A percentile compares a stretch with the other conserved stretches of the same genome.
These are phyloP conservation scores for Penicillium sp. DNA, from an alignment of 2,329 filamentous ascomycete genomes.

Conservation along the genomic window DNA sequence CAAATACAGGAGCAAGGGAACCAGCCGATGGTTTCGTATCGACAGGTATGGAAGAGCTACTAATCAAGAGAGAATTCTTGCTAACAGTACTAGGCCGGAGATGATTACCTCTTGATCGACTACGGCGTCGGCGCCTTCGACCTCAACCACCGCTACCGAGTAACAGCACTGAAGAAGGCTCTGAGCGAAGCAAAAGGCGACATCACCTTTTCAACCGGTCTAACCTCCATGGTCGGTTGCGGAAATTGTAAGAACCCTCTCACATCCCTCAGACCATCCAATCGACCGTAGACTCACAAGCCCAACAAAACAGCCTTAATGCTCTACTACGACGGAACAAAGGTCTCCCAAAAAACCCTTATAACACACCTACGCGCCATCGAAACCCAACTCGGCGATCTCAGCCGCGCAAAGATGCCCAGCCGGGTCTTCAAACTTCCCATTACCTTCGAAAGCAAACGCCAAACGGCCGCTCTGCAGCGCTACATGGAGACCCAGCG, in stretches of 20 bases:
- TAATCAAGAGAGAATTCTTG: background rate
- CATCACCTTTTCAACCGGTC: slow-evolving; percentile 45
- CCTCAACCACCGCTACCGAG: slow-evolving; percentile 61
- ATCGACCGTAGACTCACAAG: background rate
- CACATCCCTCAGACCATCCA: no score
- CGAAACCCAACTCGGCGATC: slow-evolving; percentile 46
- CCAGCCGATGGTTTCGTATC: slow-evolving; percentile 48
- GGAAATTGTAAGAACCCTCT: slow-evolving; percentile 38
- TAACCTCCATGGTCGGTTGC: slow-evolving; percentile 59
- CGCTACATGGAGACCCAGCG: slow-evolving; percentile 68
- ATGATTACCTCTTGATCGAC: slow-evolving; percentile 62
- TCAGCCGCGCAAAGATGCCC: slow-evolving; percentile 47
- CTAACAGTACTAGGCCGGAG: slow-evolving; percentile 46
- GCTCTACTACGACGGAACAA: slow-evolving; percentile 52
- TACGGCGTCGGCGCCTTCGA: slow-evolving; percentile 63
- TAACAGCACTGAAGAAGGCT: slow-evolving; percentile 58
- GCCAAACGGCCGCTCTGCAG: slow-evolving; percentile 57
- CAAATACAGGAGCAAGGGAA: slow-evolving; percentile 39
- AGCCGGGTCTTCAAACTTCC: slow-evolving; percentile 53
- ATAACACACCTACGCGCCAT: slow-evolving; percentile 43
- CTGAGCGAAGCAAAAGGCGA: slow-evolving; percentile 41
- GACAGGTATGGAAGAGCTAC: slow-evolving; percentile 35
- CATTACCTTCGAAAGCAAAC: slow-evolving; percentile 47
- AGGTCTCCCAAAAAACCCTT: slow-evolving; percentile 44
- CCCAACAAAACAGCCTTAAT: slow-evolving; percentile 39